phyloP scores from a whole-genome alignment of 2,329 filamentous ascomycete genomes.

The Chaetomium strumarium region DNA sequence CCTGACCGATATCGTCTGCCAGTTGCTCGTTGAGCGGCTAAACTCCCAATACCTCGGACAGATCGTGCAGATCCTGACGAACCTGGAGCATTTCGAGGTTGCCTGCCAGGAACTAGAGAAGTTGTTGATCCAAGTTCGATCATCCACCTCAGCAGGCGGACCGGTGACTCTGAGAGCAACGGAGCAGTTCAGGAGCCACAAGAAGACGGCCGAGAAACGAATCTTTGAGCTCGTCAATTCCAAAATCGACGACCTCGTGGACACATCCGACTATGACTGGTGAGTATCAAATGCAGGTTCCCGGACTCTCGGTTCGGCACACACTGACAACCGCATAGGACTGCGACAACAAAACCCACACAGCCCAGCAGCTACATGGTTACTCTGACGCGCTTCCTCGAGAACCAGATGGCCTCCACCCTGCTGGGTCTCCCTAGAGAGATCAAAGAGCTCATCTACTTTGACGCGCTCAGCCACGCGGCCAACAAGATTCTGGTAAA shows the following conservation, averaged over 20 bases:
- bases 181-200: slow-evolving; percentile 78
- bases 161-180: slow-evolving; percentile 78
- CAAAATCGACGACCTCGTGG: slow-evolving; percentile 95
- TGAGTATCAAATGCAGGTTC: slow-evolving; percentile 31
- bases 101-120: slow-evolving; percentile 87
- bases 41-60: slow-evolving; percentile 92
- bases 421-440: slow-evolving; percentile 87
- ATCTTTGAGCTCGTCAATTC: slow-evolving; percentile 98
- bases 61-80: slow-evolving; percentile 97
- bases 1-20: slow-evolving; percentile 87
- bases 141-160: slow-evolving; percentile 72
- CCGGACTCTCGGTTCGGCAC: not conserved
- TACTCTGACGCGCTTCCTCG: slow-evolving; percentile 84
- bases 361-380: slow-evolving; percentile 93
- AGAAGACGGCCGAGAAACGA: slow-evolving; percentile 93
- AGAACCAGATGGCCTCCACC: slow-evolving; percentile 94
- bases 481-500: slow-evolving; percentile 74
- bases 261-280: slow-evolving; percentile 97
- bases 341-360: slow-evolving; percentile 50
- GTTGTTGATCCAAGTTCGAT: slow-evolving; percentile 76
- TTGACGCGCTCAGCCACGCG: slow-evolving; percentile 88
- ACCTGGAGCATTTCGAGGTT: slow-evolving; percentile 92
- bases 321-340: slow-evolving; percentile 34
- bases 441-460: slow-evolving; percentile 97
- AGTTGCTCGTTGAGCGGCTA: slow-evolving; percentile 79